These are phyloP conservation scores for Cladosporium sp. DNA, from an alignment of 2,329 filamentous ascomycete species.

Conservation along the genomic window DNA sequence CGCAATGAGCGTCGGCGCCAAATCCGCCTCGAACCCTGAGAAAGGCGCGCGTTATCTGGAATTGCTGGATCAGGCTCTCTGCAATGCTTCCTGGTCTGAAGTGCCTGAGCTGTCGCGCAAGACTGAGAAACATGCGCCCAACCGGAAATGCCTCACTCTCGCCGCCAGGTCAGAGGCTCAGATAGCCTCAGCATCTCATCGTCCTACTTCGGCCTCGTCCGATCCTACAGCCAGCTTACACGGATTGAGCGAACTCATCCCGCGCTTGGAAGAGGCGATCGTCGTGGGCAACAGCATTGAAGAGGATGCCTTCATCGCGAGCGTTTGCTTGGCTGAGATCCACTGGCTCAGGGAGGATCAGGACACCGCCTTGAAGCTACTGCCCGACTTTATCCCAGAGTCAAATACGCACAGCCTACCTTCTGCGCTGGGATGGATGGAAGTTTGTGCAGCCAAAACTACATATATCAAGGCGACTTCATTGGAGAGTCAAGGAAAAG, in stretches of 20 bases:
- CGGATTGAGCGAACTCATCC: constrained; percentile 35
- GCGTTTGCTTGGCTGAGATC: constrained; percentile 78
- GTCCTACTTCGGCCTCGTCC: constrained; percentile 39
- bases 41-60: constrained; percentile 81
- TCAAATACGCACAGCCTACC: constrained; percentile 11
- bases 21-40: constrained; percentile 21
- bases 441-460: constrained; percentile 56
- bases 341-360: constrained; percentile 70
- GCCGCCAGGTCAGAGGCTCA: constrained; percentile 45
- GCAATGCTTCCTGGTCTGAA: constrained; percentile 79
- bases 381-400: constrained; percentile 30
- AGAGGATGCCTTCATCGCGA: constrained; percentile 66
- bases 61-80: constrained; percentile 79
- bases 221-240: constrained; percentile 25
- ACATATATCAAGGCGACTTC: constrained; percentile 27
- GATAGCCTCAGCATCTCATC: constrained; percentile 40
- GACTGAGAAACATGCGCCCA: constrained; percentile 84
- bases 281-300: constrained; percentile 28
- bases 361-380: constrained; percentile 49
- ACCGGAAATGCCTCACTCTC: constrained; percentile 33
- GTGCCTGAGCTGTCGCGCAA: constrained; percentile 88
- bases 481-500: constrained; percentile 22
- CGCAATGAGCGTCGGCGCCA: constrained; percentile 24
- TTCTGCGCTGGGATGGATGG: constrained; percentile 61
- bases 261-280: constrained; percentile 35